These are phyloP conservation scores for Hygrophorus russula DNA, from an alignment of 768 basidiomycete species.

Conservation along the genomic window DNA sequence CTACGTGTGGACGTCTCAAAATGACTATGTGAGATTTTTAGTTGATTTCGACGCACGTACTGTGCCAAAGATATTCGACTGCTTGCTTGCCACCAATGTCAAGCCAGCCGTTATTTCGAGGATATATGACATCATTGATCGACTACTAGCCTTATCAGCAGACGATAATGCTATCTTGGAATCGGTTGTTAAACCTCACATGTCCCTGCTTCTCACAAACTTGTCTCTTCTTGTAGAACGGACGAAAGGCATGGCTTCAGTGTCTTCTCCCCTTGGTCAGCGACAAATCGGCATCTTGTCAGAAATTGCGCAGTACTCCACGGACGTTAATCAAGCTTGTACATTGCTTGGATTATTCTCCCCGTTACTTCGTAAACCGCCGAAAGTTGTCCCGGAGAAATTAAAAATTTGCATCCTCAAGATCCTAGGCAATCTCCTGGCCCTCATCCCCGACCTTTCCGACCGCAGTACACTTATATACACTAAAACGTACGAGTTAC, in stretches of 20 bases:
- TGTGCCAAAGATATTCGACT: constrained; percentile 72
- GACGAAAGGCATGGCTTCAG: constrained; percentile 35
- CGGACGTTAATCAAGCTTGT: constrained; percentile 59
- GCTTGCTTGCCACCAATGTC: constrained; percentile 72
- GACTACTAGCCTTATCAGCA: constrained; percentile 44
- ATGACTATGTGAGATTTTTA: constrained; percentile 49
- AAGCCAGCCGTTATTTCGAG: constrained; percentile 74
- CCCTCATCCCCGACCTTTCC: constrained; percentile 52
- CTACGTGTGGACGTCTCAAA: constrained; percentile 57
- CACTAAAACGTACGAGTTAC: constrained; percentile 44
- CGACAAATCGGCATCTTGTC: constrained; percentile 79
- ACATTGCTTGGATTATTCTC: constrained; percentile 62
- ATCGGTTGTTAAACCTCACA: constrained; percentile 53
- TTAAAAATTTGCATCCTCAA: constrained; percentile 74
- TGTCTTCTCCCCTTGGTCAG: constrained; percentile 60
- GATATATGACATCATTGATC: constrained; percentile 80
- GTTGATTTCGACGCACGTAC: constrained; percentile 57
- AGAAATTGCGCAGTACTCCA: constrained; percentile 62
- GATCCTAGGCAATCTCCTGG: constrained; percentile 55
- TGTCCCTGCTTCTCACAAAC: constrained; percentile 59
- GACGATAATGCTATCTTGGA: constrained; percentile 39
- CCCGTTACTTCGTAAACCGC: constrained; percentile 70
- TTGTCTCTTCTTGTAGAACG: constrained; percentile 59
- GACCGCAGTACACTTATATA: constrained; percentile 33
- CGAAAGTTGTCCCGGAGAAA: constrained; percentile 72